Evolutionary conservation across 2,329 filamentous ascomycete genomes (phyloP).

Genomic region (Nigrospora sphaerica): DNA sequence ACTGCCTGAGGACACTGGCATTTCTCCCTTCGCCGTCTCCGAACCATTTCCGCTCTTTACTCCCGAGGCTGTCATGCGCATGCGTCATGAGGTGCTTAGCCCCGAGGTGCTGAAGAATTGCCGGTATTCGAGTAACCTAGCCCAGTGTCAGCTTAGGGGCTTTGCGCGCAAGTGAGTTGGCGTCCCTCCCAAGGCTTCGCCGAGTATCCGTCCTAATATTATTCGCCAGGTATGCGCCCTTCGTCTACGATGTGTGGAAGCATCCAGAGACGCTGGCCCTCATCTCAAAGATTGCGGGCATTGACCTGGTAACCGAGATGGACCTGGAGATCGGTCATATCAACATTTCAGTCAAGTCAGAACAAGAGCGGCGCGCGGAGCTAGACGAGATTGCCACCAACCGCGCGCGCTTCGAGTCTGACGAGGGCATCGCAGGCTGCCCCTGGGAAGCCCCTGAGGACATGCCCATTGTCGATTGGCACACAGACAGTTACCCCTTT

Average conservation of each 20-base stretch:
- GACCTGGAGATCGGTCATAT: constrained; percentile 50
- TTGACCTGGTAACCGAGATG: constrained; percentile 45
- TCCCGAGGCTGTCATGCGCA: constrained; percentile 50
- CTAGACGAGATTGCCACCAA: constrained; percentile 27
- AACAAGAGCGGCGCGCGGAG: constrained; percentile 35
- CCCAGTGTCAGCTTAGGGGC: constrained; percentile 35
- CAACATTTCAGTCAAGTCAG: constrained; percentile 45
- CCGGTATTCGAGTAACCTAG: constrained; percentile 51
- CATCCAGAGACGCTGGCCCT: constrained; percentile 33
- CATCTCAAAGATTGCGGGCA: constrained; percentile 44
- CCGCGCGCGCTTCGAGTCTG: constrained; percentile 15
- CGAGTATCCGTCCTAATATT: background rate
- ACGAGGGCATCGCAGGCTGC: constrained; percentile 20
- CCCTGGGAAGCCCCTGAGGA: constrained; percentile 31
- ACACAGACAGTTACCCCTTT: constrained; percentile 59
- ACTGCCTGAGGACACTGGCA: constrained; percentile 43
- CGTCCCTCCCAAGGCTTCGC: background rate
- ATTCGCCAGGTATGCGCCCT: constrained; percentile 48
- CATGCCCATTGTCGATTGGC: constrained; percentile 54
- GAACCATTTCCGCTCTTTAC: constrained; percentile 60
- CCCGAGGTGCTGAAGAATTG: constrained; percentile 49
- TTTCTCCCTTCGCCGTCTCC: constrained; percentile 57
- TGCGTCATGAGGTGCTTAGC: constrained; percentile 55
- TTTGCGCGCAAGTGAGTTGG: constrained; percentile 37
- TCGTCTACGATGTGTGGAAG: constrained; percentile 48